Evolutionary conservation across 2,329 filamentous ascomycete genomes (phyloP), one percentile per base, ranked within the genome.

Genomic region (Beauveria scarabaeidicola): DNA sequence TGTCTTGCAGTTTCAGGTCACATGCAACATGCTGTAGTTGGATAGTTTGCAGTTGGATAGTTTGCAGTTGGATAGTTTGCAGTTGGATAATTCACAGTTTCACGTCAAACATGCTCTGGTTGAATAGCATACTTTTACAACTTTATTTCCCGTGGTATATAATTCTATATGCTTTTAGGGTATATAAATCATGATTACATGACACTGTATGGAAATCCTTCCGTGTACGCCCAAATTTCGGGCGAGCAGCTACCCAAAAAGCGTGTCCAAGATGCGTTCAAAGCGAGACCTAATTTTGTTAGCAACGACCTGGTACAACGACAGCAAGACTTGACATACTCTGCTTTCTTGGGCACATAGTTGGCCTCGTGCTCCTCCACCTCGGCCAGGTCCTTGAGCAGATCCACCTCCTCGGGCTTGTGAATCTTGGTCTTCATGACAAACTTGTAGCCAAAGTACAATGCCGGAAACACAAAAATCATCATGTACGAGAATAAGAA

Each of bases 401-500:
- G 71, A 68, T 91, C 87, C 1, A 86, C 81, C 56, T 89, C 81
- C 15, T 80, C 72, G 0, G 84, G 76, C 60, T 76, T 78, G 55
- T 77, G 69, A 61, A 81, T 78, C 57, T 78, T 82, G 0, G 87
- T 89, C 68, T 77, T 81, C 70, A 88, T 85, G 60, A 85, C 65
- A 7, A 89, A 32, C 71, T 93, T 94, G 85, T 88, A 93, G 6
- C 81, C 83, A 3, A 87, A 46, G 69, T 83, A 92, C 2, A 93
- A 73, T 0, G 85, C 64, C 0, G 88, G 88, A 67, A 89, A 90
- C 2, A 91, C 73, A 5, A 81, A 81, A 54, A 92, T 81, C 79
- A 90, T 90, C 52, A 85, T 84, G 70, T 92, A 92, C 72, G 85
- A 88, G 71, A 91, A 90, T 29, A 93, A 71, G 69, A 93, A 94